These are phyloP conservation scores for Pseudozyma sp. DNA, from an alignment of 1,284 basidiomycete species.

Conservation along the genomic window DNA sequence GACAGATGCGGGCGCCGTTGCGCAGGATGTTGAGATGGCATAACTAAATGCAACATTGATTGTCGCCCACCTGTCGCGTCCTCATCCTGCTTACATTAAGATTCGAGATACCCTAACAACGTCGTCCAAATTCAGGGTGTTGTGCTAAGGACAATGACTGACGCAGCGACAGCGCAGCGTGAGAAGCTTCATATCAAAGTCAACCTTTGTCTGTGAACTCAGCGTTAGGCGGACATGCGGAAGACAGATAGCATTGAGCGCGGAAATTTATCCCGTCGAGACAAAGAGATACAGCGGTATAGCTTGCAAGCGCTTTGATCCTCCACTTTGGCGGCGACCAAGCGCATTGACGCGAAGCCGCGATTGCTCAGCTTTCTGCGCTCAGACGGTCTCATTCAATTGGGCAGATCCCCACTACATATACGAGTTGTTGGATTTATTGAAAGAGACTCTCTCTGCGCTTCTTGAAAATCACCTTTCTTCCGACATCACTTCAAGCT, in stretches of 20 bases:
- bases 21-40: slow-evolving; percentile 40
- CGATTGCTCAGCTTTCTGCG: no score
- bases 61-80: background rate
- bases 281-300: background rate
- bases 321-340: no score
- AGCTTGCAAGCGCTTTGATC: background rate
- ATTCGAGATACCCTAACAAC: slow-evolving; percentile 7
- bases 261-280: no score
- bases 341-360: no score
- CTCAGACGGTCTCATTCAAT: no score
- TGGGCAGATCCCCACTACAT: no score
- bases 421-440: background rate
- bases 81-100: background rate
- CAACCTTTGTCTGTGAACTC: no score
- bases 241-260: no score
- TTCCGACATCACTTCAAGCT: background rate
- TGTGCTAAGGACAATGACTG: background rate
- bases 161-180: background rate
- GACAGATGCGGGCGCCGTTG: background rate
- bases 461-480: slow-evolving; percentile 5
- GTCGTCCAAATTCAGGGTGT: no score
- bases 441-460: slow-evolving; percentile 8
- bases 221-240: no score
- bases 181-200: no score
- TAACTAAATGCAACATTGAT: background rate